Conservation (phyloP, 2,329 filamentous ascomycete genomes). For the Xylariales sp. region DNA sequence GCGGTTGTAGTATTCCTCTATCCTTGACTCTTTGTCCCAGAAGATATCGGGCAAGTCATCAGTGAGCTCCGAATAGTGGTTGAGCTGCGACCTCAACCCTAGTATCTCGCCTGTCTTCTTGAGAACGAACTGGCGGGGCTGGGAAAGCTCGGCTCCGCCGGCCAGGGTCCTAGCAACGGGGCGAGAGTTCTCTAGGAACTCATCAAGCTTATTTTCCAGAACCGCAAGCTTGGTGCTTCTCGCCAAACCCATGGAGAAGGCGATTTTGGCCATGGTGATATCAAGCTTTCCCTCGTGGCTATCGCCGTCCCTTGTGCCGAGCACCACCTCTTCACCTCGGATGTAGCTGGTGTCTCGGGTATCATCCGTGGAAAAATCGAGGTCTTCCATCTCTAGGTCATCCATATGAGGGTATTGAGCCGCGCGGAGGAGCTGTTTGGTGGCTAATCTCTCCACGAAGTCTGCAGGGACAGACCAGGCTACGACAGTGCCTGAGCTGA, state of each 20-base stretch:
- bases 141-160: constrained; percentile 54
- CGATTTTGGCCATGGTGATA: constrained; percentile 83
- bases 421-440: constrained; percentile 68
- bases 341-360: constrained; percentile 71
- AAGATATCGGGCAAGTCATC: constrained; percentile 94
- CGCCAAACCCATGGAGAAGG: constrained; percentile 91
- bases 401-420: constrained; percentile 69
- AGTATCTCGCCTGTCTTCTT: constrained; percentile 92
- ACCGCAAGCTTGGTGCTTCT: constrained; percentile 91
- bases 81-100: constrained; percentile 83
- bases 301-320: constrained; percentile 67
- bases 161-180: constrained; percentile 71
- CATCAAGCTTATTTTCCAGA: constrained; percentile 74
- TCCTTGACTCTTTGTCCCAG: constrained; percentile 91
- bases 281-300: constrained; percentile 41
- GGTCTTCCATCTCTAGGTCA: constrained; percentile 77
- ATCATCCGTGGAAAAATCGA: constrained; percentile 79
- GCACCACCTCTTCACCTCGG: constrained; percentile 80
- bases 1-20: constrained; percentile 94
- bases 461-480: constrained; percentile 83
- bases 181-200: constrained; percentile 84
- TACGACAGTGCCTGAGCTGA: constrained; percentile 89
- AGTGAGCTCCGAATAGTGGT: constrained; percentile 94
- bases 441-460: constrained; percentile 65
- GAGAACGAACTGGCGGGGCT: constrained; percentile 75